Evolutionary conservation across 352 stramenopile genomes (phyloP).

Genomic region (Phytophthora hybrid): DNA sequence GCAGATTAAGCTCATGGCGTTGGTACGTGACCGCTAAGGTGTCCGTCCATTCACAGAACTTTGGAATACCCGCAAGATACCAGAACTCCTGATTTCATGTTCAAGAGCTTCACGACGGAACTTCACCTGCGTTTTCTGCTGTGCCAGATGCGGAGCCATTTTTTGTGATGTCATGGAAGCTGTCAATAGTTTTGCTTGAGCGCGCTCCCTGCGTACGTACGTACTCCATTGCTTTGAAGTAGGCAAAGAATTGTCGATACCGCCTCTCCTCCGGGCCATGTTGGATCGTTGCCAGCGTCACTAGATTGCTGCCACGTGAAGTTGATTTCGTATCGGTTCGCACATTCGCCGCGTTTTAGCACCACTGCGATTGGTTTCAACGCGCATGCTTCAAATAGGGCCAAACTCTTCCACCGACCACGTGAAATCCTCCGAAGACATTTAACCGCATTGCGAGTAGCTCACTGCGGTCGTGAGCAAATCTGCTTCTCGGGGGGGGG

Average conservation of each 20-base stretch:
- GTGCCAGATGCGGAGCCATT: no score
- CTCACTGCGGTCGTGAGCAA: not conserved
- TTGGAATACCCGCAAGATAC: no score
- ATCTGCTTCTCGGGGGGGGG: no score
- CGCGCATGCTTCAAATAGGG: not conserved
- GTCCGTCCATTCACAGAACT: no score
- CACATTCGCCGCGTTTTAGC: not conserved
- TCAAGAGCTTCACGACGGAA: no score
- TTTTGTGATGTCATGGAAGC: no score
- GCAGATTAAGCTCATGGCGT: not conserved
- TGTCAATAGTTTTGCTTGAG: not conserved
- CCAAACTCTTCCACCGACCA: not conserved
- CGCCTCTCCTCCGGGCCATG: not conserved
- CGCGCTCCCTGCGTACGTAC: not conserved
- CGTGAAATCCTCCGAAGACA: not conserved
- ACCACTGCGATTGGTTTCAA: not conserved
- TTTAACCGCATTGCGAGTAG: not conserved
- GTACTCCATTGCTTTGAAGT: not conserved
- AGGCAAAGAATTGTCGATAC: not conserved
- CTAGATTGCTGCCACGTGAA: not conserved
- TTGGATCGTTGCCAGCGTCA: not conserved
- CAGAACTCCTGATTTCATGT: no score
- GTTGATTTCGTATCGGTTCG: not conserved
- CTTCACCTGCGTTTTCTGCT: no score
- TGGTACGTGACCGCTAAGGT: not conserved